A percentile compares a stretch with the other conserved stretches of the same genome.
Conservation (phyloP, 73 alveolate species). For the Stentor coeruleus region DNA sequence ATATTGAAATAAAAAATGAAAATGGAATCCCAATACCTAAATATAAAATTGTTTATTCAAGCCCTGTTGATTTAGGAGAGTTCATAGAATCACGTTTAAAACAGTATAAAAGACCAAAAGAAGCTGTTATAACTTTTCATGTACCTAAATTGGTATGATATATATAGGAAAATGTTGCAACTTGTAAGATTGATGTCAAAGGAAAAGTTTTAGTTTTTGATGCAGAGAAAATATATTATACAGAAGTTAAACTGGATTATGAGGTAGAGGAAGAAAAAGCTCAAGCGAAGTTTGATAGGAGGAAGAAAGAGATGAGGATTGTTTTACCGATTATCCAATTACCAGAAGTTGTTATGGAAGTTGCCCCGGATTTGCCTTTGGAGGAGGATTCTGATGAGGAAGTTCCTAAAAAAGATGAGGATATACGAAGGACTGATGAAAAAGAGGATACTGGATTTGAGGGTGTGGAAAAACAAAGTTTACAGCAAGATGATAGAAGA, state of each 20-base stretch:
- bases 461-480: neutral
- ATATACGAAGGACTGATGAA: too few relatives aligned
- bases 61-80: slow-evolving; percentile 71
- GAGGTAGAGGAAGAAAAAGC: slow-evolving; percentile 78
- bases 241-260: slow-evolving; percentile 82
- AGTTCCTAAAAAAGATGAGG: neutral
- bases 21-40: slow-evolving; percentile 48
- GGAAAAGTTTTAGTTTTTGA: slow-evolving; percentile 66
- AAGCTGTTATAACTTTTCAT: slow-evolving; percentile 55
- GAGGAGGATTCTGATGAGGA: slow-evolving; percentile 10
- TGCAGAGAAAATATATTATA: slow-evolving; percentile 78
- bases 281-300: slow-evolving; percentile 88
- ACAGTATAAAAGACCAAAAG: slow-evolving; percentile 54
- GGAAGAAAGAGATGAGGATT: slow-evolving; percentile 65
- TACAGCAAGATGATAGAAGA: neutral
- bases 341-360: neutral
- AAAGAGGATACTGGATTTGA: neutral
- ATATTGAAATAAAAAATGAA: slow-evolving; percentile 46
- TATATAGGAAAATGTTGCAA: slow-evolving; percentile 59
- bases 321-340: slow-evolving; percentile 48
- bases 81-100: slow-evolving; percentile 58
- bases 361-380: neutral
- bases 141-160: slow-evolving; percentile 47
- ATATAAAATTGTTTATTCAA: slow-evolving; percentile 67
- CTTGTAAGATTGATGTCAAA: slow-evolving; percentile 52